Conservation (phyloP, 2,329 filamentous ascomycete species). For the Monosporascus sp. region DNA sequence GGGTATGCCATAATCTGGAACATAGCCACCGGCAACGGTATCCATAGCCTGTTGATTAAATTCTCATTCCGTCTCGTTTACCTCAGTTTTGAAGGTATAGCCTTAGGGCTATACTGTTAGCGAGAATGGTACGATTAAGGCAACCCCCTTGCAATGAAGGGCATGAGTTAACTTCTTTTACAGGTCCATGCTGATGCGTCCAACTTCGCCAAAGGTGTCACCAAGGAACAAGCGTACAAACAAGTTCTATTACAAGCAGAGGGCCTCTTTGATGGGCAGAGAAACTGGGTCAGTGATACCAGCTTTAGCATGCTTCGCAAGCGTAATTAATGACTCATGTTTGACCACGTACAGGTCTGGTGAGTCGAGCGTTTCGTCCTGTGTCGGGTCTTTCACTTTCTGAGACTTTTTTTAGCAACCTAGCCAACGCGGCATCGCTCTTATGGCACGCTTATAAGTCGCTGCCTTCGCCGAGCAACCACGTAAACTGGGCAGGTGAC, state of each 20-base stretch:
- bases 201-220: slow-evolving; percentile 61
- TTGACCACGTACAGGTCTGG: slow-evolving; percentile 31
- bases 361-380: slow-evolving; percentile 18
- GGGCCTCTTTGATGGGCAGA: slow-evolving; percentile 65
- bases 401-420: slow-evolving; percentile 53
- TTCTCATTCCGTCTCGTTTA: too few relatives aligned
- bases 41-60: too few relatives aligned
- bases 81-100: too few relatives aligned
- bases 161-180: neutral
- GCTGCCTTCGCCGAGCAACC: slow-evolving; percentile 56
- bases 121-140: neutral
- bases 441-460: slow-evolving; percentile 78
- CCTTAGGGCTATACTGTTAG: too few relatives aligned
- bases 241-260: slow-evolving; percentile 68
- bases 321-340: slow-evolving; percentile 9
- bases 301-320: slow-evolving; percentile 7
- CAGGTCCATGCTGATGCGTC: slow-evolving; percentile 76
- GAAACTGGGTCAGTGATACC: slow-evolving; percentile 63
- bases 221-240: slow-evolving; percentile 67
- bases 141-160: neutral
- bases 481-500: slow-evolving; percentile 72
- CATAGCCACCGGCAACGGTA: too few relatives aligned
- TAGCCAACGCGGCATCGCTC: slow-evolving; percentile 69
- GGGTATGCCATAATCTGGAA: too few relatives aligned
- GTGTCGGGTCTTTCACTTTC: neutral